A percentile compares a stretch with the other conserved stretches of the same genome.
These are phyloP conservation scores for Nemania diffusa DNA, from an alignment of 2,329 filamentous ascomycete genomes.

Conservation along the genomic window DNA sequence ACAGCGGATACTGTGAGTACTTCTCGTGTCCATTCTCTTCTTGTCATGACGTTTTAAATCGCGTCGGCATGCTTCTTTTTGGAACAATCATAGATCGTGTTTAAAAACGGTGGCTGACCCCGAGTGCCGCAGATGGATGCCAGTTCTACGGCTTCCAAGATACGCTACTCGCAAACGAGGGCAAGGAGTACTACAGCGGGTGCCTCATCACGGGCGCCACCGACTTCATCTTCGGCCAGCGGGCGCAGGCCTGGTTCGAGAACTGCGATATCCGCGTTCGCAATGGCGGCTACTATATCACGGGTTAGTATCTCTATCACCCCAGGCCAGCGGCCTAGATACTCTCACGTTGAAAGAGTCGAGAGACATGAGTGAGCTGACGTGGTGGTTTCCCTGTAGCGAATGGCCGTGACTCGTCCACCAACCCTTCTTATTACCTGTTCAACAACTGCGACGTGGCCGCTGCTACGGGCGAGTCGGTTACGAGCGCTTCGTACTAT, in stretches of 20 bases:
- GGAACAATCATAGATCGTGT: background rate
- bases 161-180: constrained; percentile 58
- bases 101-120: background rate
- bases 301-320: constrained; percentile 33
- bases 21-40: background rate
- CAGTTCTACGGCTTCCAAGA: constrained; percentile 61
- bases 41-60: background rate
- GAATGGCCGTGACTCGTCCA: constrained; percentile 53
- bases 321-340: no score
- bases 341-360: no score
- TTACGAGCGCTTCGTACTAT: constrained; percentile 55
- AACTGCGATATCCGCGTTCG: constrained; percentile 54
- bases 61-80: background rate
- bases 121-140: constrained; percentile 46
- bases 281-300: constrained; percentile 53
- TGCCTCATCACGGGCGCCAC: constrained; percentile 60
- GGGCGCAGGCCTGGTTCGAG: constrained; percentile 58
- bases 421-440: constrained; percentile 56
- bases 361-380: constrained; percentile 12
- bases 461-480: constrained; percentile 52
- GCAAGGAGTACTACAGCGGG: constrained; percentile 59
- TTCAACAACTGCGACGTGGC: constrained; percentile 58
- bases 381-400: constrained; percentile 45
- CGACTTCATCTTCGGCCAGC: constrained; percentile 62
- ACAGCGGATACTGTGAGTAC: constrained; percentile 55